Evolutionary conservation across 1,284 basidiomycete genomes (phyloP), one percentile per base, ranked within the genome.

Genomic region (Ceratorhiza oryzae-sativae): DNA sequence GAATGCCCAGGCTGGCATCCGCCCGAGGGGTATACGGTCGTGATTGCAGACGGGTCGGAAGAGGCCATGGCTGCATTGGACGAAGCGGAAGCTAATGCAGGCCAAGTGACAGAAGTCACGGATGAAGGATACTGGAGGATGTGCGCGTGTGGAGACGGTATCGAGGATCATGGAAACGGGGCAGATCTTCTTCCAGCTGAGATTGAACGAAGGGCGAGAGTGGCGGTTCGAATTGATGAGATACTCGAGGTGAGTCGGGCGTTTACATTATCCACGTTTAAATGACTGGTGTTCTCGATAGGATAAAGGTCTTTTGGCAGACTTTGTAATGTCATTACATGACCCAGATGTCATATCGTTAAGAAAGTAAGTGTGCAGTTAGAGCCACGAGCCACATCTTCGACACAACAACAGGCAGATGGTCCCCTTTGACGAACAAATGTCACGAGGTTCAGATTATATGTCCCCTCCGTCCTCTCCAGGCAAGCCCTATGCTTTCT

Each of bases 201-300:
- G 78, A 89, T 90, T 78, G 81, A 80, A 36, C 85, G 95, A 49
- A 85, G 92, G 79, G 88, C 86, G 56, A 89, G 89, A 75, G 88
- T 94, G 8, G 94, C 93, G 1, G 86, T 92, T 67, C 86, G 92
- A 65, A 84, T 96, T 63, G 95, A 97, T 78, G 93, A 95, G 80
- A 79, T 94, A 65, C 82, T 96, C 49, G 87, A 94, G 86, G 94
- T 93, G 83, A 76, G 81, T 79, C 45, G 32, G 30, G 15, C 51
- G 15, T 18, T 60, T 59, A 34, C 18, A 55, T 27, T 30, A 12
- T 15, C 60, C 20, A 34, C 39, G 23, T 23, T 4, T 42, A 58
- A 70, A 46, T 73, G 42, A 61, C 9, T 20, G 3, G 49, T 20
- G 63, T 63, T 58, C 55, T 70, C 23, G 32, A 13, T 78, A 96